Conservation (phyloP, 352 stramenopile species). For the Phytopythium litorale region DNA sequence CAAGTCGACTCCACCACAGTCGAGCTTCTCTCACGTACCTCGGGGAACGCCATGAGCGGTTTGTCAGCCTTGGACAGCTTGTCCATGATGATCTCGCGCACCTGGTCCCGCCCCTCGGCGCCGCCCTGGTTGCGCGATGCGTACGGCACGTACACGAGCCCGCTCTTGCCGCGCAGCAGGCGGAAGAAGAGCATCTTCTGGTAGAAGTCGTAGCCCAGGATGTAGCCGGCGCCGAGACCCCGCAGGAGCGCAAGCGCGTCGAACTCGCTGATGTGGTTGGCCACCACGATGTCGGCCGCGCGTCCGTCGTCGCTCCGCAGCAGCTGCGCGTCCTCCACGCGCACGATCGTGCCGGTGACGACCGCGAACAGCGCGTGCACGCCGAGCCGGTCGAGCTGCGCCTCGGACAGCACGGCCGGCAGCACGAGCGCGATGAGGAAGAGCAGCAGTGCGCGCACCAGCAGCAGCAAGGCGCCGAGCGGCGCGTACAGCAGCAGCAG, state of each 20-base stretch:
- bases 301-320: constrained; percentile 16
- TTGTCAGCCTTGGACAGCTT: constrained; percentile 47
- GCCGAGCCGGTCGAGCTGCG: constrained; percentile 42
- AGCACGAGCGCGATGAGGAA: constrained; percentile 46
- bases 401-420: constrained; percentile 35
- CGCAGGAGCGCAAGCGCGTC: constrained; percentile 54
- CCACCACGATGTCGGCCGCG: constrained; percentile 44
- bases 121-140: constrained; percentile 55
- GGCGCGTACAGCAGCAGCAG: constrained; percentile 56
- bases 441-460: constrained; percentile 27
- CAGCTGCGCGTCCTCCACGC: constrained; percentile 30
- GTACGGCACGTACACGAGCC: constrained; percentile 67
- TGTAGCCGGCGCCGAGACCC: constrained; percentile 36
- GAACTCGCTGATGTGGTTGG: constrained; percentile 79
- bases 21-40: constrained; percentile 19
- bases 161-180: constrained; percentile 53
- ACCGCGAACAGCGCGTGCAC: constrained; percentile 33
- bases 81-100: constrained; percentile 62
- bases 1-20: background rate
- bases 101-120: constrained; percentile 35
- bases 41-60: constrained; percentile 52
- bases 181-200: constrained; percentile 74
- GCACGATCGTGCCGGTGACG: constrained; percentile 46
- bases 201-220: constrained; percentile 84
- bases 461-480: constrained; percentile 42